Percentiles rank a stretch among this genome's conserved stretches.
These are phyloP conservation scores for Fusarium longipes DNA, from an alignment of 2,329 filamentous ascomycete species.

Conservation along the genomic window DNA sequence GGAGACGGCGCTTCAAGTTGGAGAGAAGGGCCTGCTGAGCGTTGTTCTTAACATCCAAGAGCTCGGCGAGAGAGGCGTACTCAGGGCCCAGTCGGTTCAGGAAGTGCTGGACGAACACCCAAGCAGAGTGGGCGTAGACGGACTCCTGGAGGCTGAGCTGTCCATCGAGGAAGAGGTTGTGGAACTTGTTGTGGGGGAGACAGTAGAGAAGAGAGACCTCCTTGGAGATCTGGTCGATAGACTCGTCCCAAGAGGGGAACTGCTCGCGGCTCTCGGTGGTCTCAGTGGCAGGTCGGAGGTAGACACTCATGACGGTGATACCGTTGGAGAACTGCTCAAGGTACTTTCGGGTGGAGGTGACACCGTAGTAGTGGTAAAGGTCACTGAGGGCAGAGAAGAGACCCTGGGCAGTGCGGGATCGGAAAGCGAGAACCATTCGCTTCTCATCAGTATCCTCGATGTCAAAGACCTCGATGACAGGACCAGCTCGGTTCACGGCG, in stretches of 20 bases:
- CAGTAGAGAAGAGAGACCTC: slow-evolving; percentile 97
- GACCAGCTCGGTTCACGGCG: slow-evolving; percentile 85
- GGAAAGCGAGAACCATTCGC: slow-evolving; percentile 93
- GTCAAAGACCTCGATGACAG: slow-evolving; percentile 98
- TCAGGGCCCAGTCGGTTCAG: slow-evolving; percentile 93
- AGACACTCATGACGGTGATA: slow-evolving; percentile 96
- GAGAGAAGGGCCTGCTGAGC: slow-evolving; percentile 87
- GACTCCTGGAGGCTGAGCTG: slow-evolving; percentile 94
- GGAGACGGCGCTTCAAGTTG: slow-evolving; percentile 94
- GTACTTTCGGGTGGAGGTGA: slow-evolving; percentile 96
- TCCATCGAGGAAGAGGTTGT: slow-evolving; percentile 86
- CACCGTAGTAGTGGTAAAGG: slow-evolving; percentile 97
- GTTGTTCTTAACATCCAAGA: slow-evolving; percentile 84
- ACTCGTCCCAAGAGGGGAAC: slow-evolving; percentile 80
- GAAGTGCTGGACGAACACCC: slow-evolving; percentile 98
- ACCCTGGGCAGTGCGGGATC: slow-evolving; percentile 89
- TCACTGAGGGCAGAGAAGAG: slow-evolving; percentile 96
- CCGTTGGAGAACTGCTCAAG: slow-evolving; percentile 99
- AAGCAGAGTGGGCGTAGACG: slow-evolving; percentile 96
- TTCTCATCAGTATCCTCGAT: slow-evolving; percentile 93
- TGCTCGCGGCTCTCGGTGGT: slow-evolving; percentile 58
- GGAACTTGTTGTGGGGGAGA: slow-evolving; percentile 96
- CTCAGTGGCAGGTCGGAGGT: slow-evolving; percentile 79
- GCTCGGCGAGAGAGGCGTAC: slow-evolving; percentile 85
- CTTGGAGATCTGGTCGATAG: slow-evolving; percentile 99